Evolutionary conservation across 768 basidiomycete species (phyloP).

Genomic region (Solioccasus polychromus): DNA sequence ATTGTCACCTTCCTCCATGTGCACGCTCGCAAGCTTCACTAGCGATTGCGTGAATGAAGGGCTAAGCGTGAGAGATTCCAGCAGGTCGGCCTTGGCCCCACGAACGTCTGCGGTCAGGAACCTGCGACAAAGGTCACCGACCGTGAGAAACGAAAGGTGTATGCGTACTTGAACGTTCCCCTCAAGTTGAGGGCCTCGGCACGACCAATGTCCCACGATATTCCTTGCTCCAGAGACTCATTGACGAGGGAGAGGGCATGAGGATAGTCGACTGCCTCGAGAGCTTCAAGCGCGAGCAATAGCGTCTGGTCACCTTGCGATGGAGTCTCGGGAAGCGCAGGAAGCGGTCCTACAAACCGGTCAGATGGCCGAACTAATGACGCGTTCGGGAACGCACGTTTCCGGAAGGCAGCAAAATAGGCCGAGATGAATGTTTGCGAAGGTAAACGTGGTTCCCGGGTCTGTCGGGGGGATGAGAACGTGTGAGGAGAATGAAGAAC

Average conservation of each 20-base stretch:
- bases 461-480: conserved; percentile 22
- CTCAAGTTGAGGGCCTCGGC: conserved; percentile 91
- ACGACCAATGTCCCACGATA: conserved; percentile 69
- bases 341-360: conserved; percentile 51
- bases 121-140: conserved; percentile 35
- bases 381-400: conserved; percentile 50
- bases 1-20: conserved; percentile 93
- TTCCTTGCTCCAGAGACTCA: conserved; percentile 83
- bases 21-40: conserved; percentile 94
- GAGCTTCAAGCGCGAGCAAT: conserved; percentile 74
- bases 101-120: conserved; percentile 85
- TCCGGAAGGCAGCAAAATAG: conserved; percentile 95
- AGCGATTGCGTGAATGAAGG: conserved; percentile 80
- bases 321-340: conserved; percentile 69
- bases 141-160: not conserved
- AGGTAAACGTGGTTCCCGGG: conserved; percentile 79
- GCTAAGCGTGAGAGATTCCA: conserved; percentile 65
- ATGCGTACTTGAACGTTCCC: conserved; percentile 90
- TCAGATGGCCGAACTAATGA: conserved; percentile 4
- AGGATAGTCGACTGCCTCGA: conserved; percentile 78
- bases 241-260: conserved; percentile 79
- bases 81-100: conserved; percentile 81
- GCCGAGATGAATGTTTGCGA: conserved; percentile 90
- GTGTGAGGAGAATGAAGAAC: not conserved
- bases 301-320: conserved; percentile 83